These are phyloP conservation scores for Ophiocordyceps polyrhachis-furcata DNA, from an alignment of 2,329 filamentous ascomycete genomes.

Conservation along the genomic window DNA sequence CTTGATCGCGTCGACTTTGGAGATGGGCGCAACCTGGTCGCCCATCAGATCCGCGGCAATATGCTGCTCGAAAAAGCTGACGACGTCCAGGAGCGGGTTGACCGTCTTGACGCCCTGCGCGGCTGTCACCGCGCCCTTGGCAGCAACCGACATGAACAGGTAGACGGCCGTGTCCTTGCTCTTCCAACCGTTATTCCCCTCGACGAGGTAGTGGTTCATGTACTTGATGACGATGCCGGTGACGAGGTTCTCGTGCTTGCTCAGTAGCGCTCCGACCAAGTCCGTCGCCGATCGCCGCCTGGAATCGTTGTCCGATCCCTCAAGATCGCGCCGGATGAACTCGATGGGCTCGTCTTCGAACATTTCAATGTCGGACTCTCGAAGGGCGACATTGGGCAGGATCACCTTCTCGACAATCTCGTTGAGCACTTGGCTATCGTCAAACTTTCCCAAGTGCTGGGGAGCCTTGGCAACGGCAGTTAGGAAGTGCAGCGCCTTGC, in stretches of 20 bases:
- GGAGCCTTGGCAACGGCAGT: conserved; percentile 69
- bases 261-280: conserved; percentile 75
- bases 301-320: conserved; percentile 92
- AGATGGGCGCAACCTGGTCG: conserved; percentile 54
- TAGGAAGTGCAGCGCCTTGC: conserved; percentile 84
- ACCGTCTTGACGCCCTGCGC: conserved; percentile 81
- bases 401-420: conserved; percentile 95
- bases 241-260: conserved; percentile 71
- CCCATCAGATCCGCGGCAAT: conserved; percentile 75
- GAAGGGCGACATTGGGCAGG: conserved; percentile 74
- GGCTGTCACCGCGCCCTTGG: conserved; percentile 73
- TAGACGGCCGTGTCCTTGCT: conserved; percentile 97
- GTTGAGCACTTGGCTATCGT: conserved; percentile 57
- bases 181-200: conserved; percentile 76
- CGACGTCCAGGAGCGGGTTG: conserved; percentile 72
- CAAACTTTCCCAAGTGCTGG: conserved; percentile 70
- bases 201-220: conserved; percentile 69
- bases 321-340: conserved; percentile 85
- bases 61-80: conserved; percentile 88
- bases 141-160: conserved; percentile 82
- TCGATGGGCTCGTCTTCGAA: conserved; percentile 99
- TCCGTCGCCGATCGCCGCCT: conserved; percentile 82
- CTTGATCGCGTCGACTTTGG: conserved; percentile 96
- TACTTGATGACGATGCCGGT: conserved; percentile 78
- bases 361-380: conserved; percentile 85